Evolutionary conservation across 164 flowering plant genomes (phyloP).

Genomic region (Annona cherimola): DNA sequence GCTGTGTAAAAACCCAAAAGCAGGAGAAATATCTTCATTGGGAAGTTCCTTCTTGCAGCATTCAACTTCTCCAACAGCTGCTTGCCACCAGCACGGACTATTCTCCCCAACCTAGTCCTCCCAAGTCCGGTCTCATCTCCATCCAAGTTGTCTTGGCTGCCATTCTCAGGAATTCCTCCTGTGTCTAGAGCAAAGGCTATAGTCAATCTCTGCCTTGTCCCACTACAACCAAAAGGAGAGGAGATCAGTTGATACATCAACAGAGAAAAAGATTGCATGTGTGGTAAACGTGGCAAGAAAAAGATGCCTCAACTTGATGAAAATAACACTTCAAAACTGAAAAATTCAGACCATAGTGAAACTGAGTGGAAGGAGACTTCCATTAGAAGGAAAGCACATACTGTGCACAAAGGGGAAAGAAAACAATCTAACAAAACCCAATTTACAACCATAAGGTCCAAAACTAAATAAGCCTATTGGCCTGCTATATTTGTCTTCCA

Average conservation of each 20-base stretch:
- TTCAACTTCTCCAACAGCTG: constrained; percentile 71
- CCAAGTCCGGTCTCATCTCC: constrained; percentile 45
- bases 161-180: constrained; percentile 49
- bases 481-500: no score
- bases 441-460: no score
- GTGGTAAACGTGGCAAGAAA: not conserved
- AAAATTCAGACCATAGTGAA: not conserved
- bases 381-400: not conserved
- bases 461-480: no score
- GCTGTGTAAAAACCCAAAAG: constrained; percentile 90
- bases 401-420: no score
- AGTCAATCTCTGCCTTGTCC: constrained; percentile 33
- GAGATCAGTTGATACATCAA: not conserved
- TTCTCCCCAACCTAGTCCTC: constrained; percentile 73
- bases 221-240: constrained; percentile 23
- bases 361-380: not conserved
- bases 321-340: not conserved
- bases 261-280: constrained; percentile 2
- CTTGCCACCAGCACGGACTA: constrained; percentile 68
- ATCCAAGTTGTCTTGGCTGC: constrained; percentile 38
- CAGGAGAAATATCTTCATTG: constrained; percentile 83
- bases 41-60: constrained; percentile 76
- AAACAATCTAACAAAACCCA: no score
- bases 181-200: constrained; percentile 63
- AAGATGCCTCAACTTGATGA: not conserved